Evolutionary conservation across 2,329 filamentous ascomycete genomes (phyloP), one percentile per base, ranked within the genome.

Genomic region (Aspergillus ibericus): DNA sequence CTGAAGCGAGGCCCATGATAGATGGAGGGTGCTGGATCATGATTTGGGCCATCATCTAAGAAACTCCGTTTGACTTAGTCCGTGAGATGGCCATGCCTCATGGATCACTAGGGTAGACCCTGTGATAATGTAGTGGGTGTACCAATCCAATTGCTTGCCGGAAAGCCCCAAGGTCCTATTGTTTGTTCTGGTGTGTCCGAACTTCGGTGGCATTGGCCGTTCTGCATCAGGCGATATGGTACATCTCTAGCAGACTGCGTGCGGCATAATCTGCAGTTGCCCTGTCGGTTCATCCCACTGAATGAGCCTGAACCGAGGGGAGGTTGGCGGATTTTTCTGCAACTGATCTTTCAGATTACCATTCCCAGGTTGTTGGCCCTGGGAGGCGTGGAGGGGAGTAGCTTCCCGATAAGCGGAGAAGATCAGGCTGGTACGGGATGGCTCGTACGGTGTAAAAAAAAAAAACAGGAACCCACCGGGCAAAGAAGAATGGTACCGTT

Each of bases 391-490:
- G 18, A 42, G 18, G 38, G 18, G 10, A 29, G 51, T 36, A 22
- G 25, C 51, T 53, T 53, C 51, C 51, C 51, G 51, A 53, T 34
- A 32, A 53, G 51, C 51, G 51, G 51, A 53, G 51, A 20, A 40
- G 18, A 36, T 42, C 15, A 53, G 50, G 35, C 9, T 35, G 50
- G 20, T 36, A 27, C 34, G 27, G 16, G 20, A 16, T 50, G 27
- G 47, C 18, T 38, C 32, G 49, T 51, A 51, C n/a, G n/a, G n/a
- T n/a, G n/a, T n/a, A n/a, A n/a, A n/a, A n/a, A n/a, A n/a, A n/a
- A n/a, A n/a, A 51, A 36, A 22, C 7, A 38, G 27, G 25, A 51
- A 38, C 25, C 44, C 25, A 48, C 25, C 22, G 15, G 25, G 16
- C 18, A 53, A 53, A 36, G 35, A 42, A 36, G 20, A 42, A 16